Evolutionary conservation across 805 yeast genomes (phyloP).

Genomic region (Sugiyamaella valdiviana): DNA sequence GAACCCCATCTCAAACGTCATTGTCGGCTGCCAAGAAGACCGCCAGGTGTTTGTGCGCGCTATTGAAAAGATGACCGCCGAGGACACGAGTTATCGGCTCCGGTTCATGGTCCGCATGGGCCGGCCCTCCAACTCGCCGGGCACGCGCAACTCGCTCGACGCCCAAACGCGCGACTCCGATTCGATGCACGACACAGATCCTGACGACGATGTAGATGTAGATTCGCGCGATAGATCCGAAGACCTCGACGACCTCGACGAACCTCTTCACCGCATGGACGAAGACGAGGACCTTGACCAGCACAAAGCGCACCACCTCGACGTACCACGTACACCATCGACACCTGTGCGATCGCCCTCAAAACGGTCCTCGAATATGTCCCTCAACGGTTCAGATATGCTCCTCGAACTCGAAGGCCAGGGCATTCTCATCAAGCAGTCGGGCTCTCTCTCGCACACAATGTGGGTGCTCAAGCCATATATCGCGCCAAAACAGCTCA

Average conservation of each 20-base stretch:
- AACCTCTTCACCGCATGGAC: background rate
- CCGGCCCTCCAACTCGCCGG: background rate
- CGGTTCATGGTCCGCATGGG: conserved; percentile 48
- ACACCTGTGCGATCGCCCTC: background rate
- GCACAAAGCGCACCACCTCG: background rate
- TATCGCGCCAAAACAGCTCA: conserved; percentile 51
- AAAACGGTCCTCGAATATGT: background rate
- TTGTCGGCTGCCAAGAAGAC: conserved; percentile 61
- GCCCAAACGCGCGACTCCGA: background rate
- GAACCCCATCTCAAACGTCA: conserved; percentile 54
- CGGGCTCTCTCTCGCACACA: conserved; percentile 63
- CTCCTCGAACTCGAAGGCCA: conserved; percentile 76
- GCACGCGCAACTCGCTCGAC: no score
- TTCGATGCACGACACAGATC: conserved; percentile 8
- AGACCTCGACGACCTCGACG: background rate
- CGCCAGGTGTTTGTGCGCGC: conserved; percentile 63
- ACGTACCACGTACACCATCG: background rate
- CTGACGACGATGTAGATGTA: conserved; percentile 6
- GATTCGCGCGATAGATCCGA: background rate
- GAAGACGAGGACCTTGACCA: conserved; percentile 11
- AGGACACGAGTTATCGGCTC: conserved; percentile 73
- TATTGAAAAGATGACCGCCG: conserved; percentile 58
- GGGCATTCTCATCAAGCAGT: conserved; percentile 74
- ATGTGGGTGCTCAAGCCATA: conserved; percentile 92
- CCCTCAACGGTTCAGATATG: conserved; percentile 11